phyloP scores from a whole-genome alignment of 352 stramenopile species.

The Phytophthora nicotianae region DNA sequence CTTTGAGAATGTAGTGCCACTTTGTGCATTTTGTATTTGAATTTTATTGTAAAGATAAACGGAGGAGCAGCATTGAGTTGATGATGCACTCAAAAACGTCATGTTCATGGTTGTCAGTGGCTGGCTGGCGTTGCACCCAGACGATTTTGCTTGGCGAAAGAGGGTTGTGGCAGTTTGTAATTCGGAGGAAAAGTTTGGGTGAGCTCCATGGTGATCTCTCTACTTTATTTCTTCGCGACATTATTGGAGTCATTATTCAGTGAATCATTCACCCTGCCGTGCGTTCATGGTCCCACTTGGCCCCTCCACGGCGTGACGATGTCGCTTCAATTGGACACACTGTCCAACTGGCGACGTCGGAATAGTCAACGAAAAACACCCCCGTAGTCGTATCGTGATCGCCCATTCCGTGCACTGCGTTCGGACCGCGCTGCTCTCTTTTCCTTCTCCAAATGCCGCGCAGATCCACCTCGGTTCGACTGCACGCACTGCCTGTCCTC shows the following conservation, averaged over 20 bases:
- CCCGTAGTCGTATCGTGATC: constrained; percentile 23
- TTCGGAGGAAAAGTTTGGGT: constrained; percentile 2
- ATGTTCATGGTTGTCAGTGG: constrained; percentile 11
- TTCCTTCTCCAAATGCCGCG: constrained; percentile 3
- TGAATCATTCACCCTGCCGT: background rate
- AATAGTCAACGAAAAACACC: constrained; percentile 19
- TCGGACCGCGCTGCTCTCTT: constrained; percentile 20
- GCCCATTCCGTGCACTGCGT: constrained; percentile 15
- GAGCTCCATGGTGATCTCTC: constrained; percentile 6
- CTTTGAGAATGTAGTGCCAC: no score
- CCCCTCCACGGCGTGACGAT: constrained; percentile 1
- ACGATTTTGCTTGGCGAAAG: constrained; percentile 13
- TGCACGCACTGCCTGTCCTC: constrained; percentile 15
- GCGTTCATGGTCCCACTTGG: background rate
- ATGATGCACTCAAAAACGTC: background rate
- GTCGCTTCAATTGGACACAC: constrained; percentile 23
- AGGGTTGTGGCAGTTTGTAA: constrained; percentile 24
- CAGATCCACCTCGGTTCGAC: constrained; percentile 9
- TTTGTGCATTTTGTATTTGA: background rate
- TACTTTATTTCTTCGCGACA: background rate
- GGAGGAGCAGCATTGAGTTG: background rate
- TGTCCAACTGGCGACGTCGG: constrained; percentile 27
- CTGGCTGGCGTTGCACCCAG: constrained; percentile 7
- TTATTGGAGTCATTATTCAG: background rate
- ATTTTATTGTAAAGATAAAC: background rate